Evolutionary conservation across 441 rosid species (phyloP).

Genomic region (Manihot esculenta): DNA sequence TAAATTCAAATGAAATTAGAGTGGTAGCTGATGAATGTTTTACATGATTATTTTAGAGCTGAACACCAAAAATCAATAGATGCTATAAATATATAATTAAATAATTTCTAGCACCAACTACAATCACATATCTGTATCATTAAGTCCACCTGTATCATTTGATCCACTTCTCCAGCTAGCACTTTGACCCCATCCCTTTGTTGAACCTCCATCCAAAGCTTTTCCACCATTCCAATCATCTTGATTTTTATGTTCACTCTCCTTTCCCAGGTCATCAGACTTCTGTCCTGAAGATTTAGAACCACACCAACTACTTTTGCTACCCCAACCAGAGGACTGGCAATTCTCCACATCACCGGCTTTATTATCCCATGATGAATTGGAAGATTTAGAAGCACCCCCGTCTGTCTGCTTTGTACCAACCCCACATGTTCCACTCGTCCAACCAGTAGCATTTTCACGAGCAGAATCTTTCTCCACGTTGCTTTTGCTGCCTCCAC

Average conservation of each 20-base stretch:
- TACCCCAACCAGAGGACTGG: conserved; percentile 13
- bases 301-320: conserved; percentile 1
- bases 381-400: conserved; percentile 19
- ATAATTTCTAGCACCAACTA: neutral
- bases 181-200: conserved; percentile 20
- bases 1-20: neutral
- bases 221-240: conserved; percentile 12
- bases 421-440: neutral
- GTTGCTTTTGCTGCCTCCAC: conserved; percentile 15
- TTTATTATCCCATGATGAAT: conserved; percentile 19
- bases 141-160: conserved; percentile 3
- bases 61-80: no score
- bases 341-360: neutral
- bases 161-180: conserved; percentile 3
- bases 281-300: conserved; percentile 11
- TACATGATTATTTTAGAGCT: neutral
- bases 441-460: conserved; percentile 11
- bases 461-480: neutral
- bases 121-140: neutral
- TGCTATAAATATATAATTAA: neutral
- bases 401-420: conserved; percentile 6
- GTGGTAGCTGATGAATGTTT: neutral
- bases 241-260: neutral
- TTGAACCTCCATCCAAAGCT: conserved; percentile 13
- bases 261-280: conserved; percentile 5